Evolutionary conservation across 371 early-diverging fungal genomes (phyloP).

Genomic region (Mucor indicus): DNA sequence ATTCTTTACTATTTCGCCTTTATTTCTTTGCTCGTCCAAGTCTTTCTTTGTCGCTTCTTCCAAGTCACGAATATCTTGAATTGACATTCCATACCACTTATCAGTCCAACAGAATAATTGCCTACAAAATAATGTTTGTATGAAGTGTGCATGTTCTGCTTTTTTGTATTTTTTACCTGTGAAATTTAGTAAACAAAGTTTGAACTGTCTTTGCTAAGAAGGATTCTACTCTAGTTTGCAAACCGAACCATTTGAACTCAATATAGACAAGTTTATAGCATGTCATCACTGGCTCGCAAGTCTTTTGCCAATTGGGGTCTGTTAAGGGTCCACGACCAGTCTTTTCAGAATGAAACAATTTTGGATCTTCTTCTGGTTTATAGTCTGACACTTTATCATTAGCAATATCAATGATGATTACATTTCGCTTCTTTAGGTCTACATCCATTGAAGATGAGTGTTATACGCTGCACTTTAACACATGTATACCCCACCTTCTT

Average conservation of each 20-base stretch:
- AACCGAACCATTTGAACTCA: slow-evolving; percentile 70
- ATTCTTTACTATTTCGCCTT: slow-evolving; percentile 2
- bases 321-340: slow-evolving; percentile 67
- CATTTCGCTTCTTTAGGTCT: slow-evolving; percentile 56
- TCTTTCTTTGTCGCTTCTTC: slow-evolving; percentile 64
- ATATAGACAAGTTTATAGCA: slow-evolving; percentile 73
- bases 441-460: background rate
- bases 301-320: slow-evolving; percentile 34
- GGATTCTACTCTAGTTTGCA: slow-evolving; percentile 58
- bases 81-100: slow-evolving; percentile 68
- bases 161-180: slow-evolving; percentile 15
- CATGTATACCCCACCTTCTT: slow-evolving; percentile 11
- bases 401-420: slow-evolving; percentile 60
- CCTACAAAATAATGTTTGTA: slow-evolving; percentile 27
- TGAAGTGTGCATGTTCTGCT: too few relatives aligned
- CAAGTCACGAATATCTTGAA: slow-evolving; percentile 60
- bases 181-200: slow-evolving; percentile 28
- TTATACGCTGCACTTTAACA: background rate
- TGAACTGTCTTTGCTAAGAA: slow-evolving; percentile 42
- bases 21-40: slow-evolving; percentile 39
- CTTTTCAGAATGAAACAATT: slow-evolving; percentile 55
- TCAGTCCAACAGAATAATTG: slow-evolving; percentile 73
- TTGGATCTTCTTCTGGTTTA: slow-evolving; percentile 61
- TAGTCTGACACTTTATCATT: slow-evolving; percentile 58
- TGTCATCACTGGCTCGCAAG: slow-evolving; percentile 68